Percentiles rank a stretch among this genome's conserved stretches.
Evolutionary conservation across 345 rosid genomes (phyloP).

Genomic region (Fremontodendron californicum): DNA sequence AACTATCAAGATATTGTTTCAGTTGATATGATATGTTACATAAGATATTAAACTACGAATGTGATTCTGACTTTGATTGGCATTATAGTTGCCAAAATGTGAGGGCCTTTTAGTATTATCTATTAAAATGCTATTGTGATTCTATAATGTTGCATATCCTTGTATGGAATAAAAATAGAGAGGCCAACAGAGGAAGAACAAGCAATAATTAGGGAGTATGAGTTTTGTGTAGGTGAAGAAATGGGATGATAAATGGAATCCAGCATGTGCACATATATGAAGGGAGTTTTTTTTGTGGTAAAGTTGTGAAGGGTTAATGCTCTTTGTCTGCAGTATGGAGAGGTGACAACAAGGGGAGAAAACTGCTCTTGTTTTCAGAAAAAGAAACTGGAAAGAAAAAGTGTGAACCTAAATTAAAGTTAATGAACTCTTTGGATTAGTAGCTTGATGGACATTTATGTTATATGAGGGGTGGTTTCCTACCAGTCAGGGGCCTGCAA

Average conservation of each 20-base stretch:
- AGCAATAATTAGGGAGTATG: background rate
- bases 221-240: background rate
- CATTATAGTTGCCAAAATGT: background rate
- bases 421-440: background rate
- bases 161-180: background rate
- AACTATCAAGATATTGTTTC: background rate
- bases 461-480: background rate
- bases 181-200: background rate
- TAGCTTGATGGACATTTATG: background rate
- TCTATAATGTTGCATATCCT: background rate
- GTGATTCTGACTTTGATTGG: background rate
- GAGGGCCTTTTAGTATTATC: background rate
- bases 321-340: background rate
- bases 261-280: background rate
- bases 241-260: background rate
- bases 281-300: background rate
- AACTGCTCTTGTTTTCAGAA: background rate
- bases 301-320: background rate
- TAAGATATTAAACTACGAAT: background rate
- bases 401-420: background rate
- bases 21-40: background rate
- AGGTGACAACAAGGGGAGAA: background rate
- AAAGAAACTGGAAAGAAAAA: background rate
- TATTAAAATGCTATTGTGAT: background rate
- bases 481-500: background rate